phyloP scores from a whole-genome alignment of 2,329 filamentous ascomycete species.

The Mariannaea sp. region DNA sequence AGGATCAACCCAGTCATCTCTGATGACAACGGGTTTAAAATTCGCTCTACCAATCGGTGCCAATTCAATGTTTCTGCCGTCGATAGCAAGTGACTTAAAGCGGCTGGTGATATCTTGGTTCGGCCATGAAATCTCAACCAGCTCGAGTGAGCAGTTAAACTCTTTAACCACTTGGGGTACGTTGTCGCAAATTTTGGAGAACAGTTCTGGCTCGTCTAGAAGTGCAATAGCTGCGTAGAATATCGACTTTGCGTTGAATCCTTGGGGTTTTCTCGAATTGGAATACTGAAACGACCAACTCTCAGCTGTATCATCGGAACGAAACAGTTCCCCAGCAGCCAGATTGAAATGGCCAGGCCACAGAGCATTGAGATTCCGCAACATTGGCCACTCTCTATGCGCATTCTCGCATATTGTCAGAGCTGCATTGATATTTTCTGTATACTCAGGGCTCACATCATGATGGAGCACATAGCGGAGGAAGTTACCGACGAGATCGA shows the following conservation, averaged over 20 bases:
- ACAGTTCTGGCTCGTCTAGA: slow-evolving; percentile 41
- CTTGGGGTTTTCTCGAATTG: slow-evolving; percentile 42
- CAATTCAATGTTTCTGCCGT: slow-evolving; percentile 41
- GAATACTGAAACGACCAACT: slow-evolving; percentile 39
- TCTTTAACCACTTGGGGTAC: slow-evolving; percentile 46
- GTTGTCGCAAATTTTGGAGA: slow-evolving; percentile 34
- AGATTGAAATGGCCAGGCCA: slow-evolving; percentile 82
- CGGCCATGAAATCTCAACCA: slow-evolving; percentile 57
- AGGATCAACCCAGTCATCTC: slow-evolving; percentile 52
- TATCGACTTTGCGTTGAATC: slow-evolving; percentile 48
- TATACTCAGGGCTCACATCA: slow-evolving; percentile 83
- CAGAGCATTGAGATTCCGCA: slow-evolving; percentile 53
- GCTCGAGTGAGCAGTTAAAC: slow-evolving; percentile 63
- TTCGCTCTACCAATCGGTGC: slow-evolving; percentile 52
- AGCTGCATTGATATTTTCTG: slow-evolving; percentile 67
- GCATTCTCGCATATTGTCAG: slow-evolving; percentile 69
- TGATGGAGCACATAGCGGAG: slow-evolving; percentile 86
- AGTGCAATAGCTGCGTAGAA: slow-evolving; percentile 53
- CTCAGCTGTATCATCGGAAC: slow-evolving; percentile 38
- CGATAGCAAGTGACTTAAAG: slow-evolving; percentile 50
- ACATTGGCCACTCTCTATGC: slow-evolving; percentile 66
- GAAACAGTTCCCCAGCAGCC: slow-evolving; percentile 73
- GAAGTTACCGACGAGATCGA: slow-evolving; percentile 79
- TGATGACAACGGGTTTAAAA: slow-evolving; percentile 52
- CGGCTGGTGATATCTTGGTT: slow-evolving; percentile 46